Percentiles rank a stretch among this genome's conserved stretches.
These are phyloP conservation scores for Daedalea quercina DNA, from an alignment of 768 basidiomycete species.

Conservation along the genomic window DNA sequence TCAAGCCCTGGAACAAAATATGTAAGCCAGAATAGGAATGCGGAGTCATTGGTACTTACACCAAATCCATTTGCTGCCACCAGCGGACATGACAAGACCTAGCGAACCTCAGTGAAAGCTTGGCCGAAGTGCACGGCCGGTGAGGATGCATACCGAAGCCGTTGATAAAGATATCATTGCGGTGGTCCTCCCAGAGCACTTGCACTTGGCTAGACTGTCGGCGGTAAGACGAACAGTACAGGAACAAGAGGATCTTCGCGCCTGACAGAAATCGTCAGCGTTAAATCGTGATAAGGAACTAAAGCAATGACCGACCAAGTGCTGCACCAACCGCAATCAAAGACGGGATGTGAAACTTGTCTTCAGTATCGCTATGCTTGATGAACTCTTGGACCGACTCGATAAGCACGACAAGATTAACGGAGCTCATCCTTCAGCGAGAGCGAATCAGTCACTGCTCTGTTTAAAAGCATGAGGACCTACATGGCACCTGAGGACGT, in stretches of 20 bases:
- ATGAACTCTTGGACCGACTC: conserved; percentile 75
- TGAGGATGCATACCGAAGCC: conserved; percentile 47
- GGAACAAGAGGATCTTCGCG: conserved; percentile 80
- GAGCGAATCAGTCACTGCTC: neutral
- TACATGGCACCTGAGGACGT: conserved; percentile 41
- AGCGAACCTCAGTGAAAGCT: neutral
- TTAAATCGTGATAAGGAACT: no score
- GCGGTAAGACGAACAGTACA: conserved; percentile 79
- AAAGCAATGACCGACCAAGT: conserved; percentile 59
- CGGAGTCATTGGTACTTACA: conserved; percentile 45
- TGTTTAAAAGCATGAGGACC: conserved; percentile 5
- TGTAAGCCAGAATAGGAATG: neutral
- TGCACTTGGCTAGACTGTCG: conserved; percentile 84
- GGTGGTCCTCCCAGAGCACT: conserved; percentile 95
- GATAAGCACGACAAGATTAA: conserved; percentile 87
- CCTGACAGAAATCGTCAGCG: conserved; percentile 33
- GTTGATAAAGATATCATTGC: conserved; percentile 89
- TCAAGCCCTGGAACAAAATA: conserved; percentile 51
- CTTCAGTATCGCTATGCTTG: conserved; percentile 43
- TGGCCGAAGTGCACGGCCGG: neutral
- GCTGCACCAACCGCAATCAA: conserved; percentile 80
- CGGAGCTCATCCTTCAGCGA: conserved; percentile 70
- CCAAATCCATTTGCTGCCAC: conserved; percentile 76
- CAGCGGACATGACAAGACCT: conserved; percentile 81
- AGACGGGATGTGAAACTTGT: conserved; percentile 73